A percentile compares a stretch with the other conserved stretches of the same genome.
phyloP scores from a whole-genome alignment of 2,329 filamentous ascomycete genomes.

The Colletotrichum paranaense region DNA sequence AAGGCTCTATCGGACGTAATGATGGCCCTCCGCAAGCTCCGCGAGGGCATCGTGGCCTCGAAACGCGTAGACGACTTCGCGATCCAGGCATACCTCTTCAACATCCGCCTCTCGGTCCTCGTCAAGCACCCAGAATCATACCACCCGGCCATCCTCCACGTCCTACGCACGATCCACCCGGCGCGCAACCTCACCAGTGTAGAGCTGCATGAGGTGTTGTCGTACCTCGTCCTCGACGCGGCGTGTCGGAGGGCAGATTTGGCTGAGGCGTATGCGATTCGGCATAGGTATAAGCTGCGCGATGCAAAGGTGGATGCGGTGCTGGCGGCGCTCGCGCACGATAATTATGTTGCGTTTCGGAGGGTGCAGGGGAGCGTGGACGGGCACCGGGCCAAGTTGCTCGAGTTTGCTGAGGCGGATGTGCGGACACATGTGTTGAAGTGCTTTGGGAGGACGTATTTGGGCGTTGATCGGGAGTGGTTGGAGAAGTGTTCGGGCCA shows the following conservation, averaged over 20 bases:
- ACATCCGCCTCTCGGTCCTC: constrained; percentile 85
- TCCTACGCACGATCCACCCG: constrained; percentile 78
- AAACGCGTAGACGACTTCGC: constrained; percentile 83
- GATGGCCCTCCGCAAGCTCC: constrained; percentile 87
- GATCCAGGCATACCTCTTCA: constrained; percentile 91
- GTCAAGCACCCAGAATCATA: constrained; percentile 89
- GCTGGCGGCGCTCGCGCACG: constrained; percentile 77
- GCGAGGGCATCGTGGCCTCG: constrained; percentile 87
- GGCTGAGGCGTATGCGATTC: constrained; percentile 76
- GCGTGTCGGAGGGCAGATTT: constrained; percentile 86
- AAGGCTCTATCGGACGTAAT: constrained; percentile 80
- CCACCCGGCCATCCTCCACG: constrained; percentile 84
- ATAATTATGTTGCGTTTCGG: constrained; percentile 87
- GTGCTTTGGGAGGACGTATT: constrained; percentile 85
- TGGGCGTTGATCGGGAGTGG: constrained; percentile 75
- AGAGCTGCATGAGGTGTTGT: constrained; percentile 82
- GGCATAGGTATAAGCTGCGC: constrained; percentile 68
- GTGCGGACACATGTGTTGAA: constrained; percentile 84
- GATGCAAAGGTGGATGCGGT: constrained; percentile 77
- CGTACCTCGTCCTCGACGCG: constrained; percentile 87
- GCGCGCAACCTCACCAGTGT: constrained; percentile 74
- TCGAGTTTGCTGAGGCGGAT: constrained; percentile 84
- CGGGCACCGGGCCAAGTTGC: constrained; percentile 80
- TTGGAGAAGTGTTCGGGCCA: constrained; percentile 76
- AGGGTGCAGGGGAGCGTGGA: constrained; percentile 78